Evolutionary conservation across 177 flowering plant genomes (phyloP), one percentile per base, ranked within the genome.

Genomic region (Tripterygium wilfordii): DNA sequence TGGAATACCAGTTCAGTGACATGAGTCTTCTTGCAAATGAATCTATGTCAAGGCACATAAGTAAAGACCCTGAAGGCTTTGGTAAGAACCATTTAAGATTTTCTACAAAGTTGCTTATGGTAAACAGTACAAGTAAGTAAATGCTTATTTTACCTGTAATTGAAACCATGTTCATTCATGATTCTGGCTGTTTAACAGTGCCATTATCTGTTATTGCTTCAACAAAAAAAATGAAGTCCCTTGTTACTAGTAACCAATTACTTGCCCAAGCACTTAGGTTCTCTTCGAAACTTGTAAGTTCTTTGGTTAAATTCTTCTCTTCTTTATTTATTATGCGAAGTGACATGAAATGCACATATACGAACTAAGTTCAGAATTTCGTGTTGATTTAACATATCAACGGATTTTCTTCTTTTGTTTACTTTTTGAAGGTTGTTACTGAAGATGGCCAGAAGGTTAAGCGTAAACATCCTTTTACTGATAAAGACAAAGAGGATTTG

Each of bases 401-500:
- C 29, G 22, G 4, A 35, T 6, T 10, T 32, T 10, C 6, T 26
- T 41, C 33, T 25, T 7, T 15, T 3, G 13, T 13, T 43, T 3
- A 28, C 8, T 19, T 29, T 47, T n/a, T 37, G 37, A 65, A 89
- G 97, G 72, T 86, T 67, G 77, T 89, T 2, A 86, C 77, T 50
- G 60, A 60, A 13, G 97, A 89, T 59, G 82, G 85, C 9, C 89
- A 79, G 70, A 89, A 71, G 68, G 90, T 89, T 24, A 84, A 51
- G 50, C 87, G 97, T 5, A 80, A 73, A 48, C 45, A 57, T 25
- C 75, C 64, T 15, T 86, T 86, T 56, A 79, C 90, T 19, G 96
- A 87, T 0, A 76, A 66, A 54, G 94, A 84, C 49, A 89, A 67
- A 70, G 96, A 94, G 62, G 99, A 94, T 8, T 60, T 92, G 66